Evolutionary conservation across 176 grass and related monocot genomes (phyloP).

Genomic region (Poa pratensis): DNA sequence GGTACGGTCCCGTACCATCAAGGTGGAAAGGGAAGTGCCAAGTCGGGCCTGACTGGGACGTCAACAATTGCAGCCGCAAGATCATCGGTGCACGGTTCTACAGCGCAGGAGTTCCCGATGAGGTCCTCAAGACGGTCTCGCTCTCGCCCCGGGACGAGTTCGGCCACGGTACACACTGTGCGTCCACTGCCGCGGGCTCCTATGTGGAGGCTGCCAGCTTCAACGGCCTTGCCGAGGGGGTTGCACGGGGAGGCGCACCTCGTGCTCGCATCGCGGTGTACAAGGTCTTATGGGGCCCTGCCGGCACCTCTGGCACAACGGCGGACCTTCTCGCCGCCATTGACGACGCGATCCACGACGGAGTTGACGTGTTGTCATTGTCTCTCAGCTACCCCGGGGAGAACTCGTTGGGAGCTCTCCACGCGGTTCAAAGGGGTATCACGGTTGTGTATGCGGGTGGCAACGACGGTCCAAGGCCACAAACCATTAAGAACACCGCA

Average conservation of each 20-base stretch:
- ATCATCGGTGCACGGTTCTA: conserved; percentile 47
- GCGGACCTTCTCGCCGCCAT: conserved; percentile 34
- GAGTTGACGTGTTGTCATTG: neutral
- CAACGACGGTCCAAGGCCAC: neutral
- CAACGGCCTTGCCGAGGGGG: neutral
- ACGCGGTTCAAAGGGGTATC: conserved; percentile 43
- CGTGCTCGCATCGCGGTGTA: conserved; percentile 31
- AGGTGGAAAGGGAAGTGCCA: neutral
- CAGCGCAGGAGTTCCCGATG: neutral
- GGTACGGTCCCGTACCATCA: conserved; percentile 5
- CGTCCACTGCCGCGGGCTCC: conserved; percentile 39
- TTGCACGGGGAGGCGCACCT: conserved; percentile 16
- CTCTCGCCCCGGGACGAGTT: neutral
- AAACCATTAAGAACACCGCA: neutral
- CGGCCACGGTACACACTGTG: conserved; percentile 38
- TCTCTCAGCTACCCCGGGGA: neutral
- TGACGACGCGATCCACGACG: neutral
- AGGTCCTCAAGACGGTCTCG: neutral
- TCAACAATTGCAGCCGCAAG: conserved; percentile 42
- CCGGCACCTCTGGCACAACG: neutral
- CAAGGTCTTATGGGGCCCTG: conserved; percentile 2
- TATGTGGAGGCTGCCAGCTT: conserved; percentile 10
- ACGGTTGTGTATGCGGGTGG: conserved; percentile 16
- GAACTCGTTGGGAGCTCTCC: conserved; percentile 40
- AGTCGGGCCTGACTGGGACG: neutral